A percentile compares a stretch with the other conserved stretches of the same genome.
These are phyloP conservation scores for Pleurotus ostreatus DNA, from an alignment of 768 basidiomycete genomes.

Conservation along the genomic window DNA sequence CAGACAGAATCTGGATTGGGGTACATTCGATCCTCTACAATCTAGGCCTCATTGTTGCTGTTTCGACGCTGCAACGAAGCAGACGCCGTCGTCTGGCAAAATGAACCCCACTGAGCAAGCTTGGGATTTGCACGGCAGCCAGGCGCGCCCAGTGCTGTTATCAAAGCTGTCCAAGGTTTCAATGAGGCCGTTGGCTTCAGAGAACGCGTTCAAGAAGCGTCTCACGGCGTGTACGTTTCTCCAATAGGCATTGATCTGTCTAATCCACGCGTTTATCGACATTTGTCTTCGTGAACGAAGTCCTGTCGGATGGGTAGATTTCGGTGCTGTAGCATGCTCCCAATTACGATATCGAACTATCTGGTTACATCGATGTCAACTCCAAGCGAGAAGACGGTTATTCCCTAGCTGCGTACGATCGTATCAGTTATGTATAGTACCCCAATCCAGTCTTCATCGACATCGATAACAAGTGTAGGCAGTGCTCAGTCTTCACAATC, in stretches of 20 bases:
- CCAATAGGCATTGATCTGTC: not conserved
- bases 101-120: too few relatives aligned
- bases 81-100: too few relatives aligned
- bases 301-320: not conserved
- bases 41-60: too few relatives aligned
- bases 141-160: too few relatives aligned
- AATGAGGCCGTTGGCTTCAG: too few relatives aligned
- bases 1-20: too few relatives aligned
- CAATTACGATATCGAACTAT: not conserved
- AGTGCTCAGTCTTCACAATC: slow-evolving; percentile 10
- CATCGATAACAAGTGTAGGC: slow-evolving; percentile 22
- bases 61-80: too few relatives aligned
- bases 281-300: not conserved
- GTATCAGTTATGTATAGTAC: slow-evolving; percentile 10
- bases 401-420: not conserved
- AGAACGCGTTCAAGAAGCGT: not conserved
- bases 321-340: not conserved
- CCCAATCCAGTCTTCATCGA: slow-evolving; percentile 18
- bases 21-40: too few relatives aligned
- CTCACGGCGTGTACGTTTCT: not conserved
- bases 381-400: not conserved
- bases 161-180: too few relatives aligned
- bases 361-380: not conserved
- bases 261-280: not conserved
- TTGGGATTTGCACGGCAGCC: too few relatives aligned